Evolutionary conservation across 2,329 filamentous ascomycete species (phyloP), one percentile per base, ranked within the genome.

Genomic region (Aspergillus glaucus): DNA sequence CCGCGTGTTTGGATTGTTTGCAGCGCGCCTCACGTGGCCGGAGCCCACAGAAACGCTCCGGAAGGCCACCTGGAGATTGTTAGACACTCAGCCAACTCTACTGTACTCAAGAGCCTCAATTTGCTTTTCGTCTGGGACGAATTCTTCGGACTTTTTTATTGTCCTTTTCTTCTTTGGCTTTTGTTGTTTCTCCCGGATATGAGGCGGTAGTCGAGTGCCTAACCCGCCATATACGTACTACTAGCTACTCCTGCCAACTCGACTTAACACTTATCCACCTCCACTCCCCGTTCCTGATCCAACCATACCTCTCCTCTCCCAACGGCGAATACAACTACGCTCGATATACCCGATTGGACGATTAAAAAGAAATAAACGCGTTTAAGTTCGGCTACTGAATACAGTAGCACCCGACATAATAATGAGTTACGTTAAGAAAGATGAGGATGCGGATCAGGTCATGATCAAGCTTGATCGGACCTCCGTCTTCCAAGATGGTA

Each of bases 391-490:
- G 58, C 61, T 62, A 62, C 61, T 59, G 58, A 56, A 60, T 60
- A 53, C 59, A 58, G 62, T 59, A 59, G 59, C 57, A 30, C 56
- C 34, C 15, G n/a, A 7, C n/a, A 54, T 55, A 54, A 71, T 53
- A 21, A 95, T 95, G 91, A 93, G 87, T 75, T 95, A 93, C 82
- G 86, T 92, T 79, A 98, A 98, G 79, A 97, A 95, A 80, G 92
- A 98, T 74, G 93, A 97, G 80, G 93, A 98, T 78, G 88, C 86
- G 68, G 92, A 96, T 70, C 82, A 86, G 70, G 86, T 87, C 68
- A 81, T 97, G 77, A 87, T 97, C 79, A 95, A 92, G 81, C 89
- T 97, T 65, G 93, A 98, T 77, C 86, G 94, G 66, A 96, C 92
- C 49, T 90, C 92, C 63, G 93, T 98, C 58, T 97, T 97, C 73